Conservation (phyloP, 208 protist species). For the Histomonas meleagridis region DNA sequence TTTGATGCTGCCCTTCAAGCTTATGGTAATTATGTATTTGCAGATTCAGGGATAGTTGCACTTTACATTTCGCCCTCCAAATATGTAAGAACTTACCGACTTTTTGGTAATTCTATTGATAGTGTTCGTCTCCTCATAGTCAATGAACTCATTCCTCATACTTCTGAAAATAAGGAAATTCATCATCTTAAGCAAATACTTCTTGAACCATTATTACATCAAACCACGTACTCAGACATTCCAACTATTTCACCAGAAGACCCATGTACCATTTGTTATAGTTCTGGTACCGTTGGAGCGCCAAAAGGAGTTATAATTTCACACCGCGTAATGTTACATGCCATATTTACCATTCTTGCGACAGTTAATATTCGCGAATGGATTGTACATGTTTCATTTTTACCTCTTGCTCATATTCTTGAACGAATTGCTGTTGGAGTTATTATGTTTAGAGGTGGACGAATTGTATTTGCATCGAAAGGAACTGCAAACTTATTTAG, state of each 20-base stretch:
- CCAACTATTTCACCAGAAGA: neutral
- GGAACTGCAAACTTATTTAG: neutral
- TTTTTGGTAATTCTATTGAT: too few relatives aligned
- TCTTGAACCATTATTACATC: too few relatives aligned
- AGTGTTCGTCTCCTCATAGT: too few relatives aligned
- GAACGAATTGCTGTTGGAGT: neutral
- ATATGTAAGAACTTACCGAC: too few relatives aligned
- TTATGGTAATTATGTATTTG: neutral
- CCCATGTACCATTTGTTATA: neutral
- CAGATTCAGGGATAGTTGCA: neutral
- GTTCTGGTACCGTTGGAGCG: constrained; percentile 1
- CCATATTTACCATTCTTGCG: neutral
- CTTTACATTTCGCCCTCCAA: neutral
- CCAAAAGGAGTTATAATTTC: constrained; percentile 21
- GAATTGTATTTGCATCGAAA: neutral
- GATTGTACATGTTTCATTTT: neutral
- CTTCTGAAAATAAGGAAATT: too few relatives aligned
- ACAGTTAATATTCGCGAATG: neutral
- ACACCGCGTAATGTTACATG: neutral
- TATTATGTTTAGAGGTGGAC: neutral
- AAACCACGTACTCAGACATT: too few relatives aligned
- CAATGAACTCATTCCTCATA: too few relatives aligned
- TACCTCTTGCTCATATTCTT: constrained; percentile 2
- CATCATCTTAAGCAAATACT: too few relatives aligned
- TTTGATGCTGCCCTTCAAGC: neutral